These are phyloP conservation scores for Fusarium sp. DNA, from an alignment of 2,329 filamentous ascomycete genomes.

Conservation along the genomic window DNA sequence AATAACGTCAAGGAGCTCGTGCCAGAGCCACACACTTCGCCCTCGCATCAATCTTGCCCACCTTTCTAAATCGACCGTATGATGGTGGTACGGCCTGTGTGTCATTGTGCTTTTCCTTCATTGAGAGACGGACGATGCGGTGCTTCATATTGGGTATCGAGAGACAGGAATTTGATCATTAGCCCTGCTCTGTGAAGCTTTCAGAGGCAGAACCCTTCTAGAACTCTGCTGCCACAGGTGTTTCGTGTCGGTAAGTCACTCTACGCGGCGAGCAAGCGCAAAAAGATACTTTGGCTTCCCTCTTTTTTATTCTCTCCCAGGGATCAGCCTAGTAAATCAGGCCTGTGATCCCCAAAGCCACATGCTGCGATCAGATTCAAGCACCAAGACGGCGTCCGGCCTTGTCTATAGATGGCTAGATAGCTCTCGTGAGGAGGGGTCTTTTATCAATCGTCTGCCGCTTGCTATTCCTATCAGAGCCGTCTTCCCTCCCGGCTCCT, in stretches of 20 bases:
- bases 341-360: conserved; percentile 48
- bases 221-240: conserved; percentile 24
- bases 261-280: conserved; percentile 1
- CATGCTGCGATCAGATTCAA: conserved; percentile 48
- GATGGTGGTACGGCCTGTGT: conserved; percentile 44
- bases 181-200: conserved; percentile 12
- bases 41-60: conserved; percentile 6
- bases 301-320: conserved; percentile 1
- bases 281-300: conserved; percentile 19
- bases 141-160: conserved; percentile 9
- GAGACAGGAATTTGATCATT: conserved; percentile 23
- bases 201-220: conserved; percentile 37
- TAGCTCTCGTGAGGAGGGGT: conserved; percentile 28
- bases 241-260: conserved; percentile 14
- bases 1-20: conserved; percentile 28
- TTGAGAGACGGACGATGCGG: conserved; percentile 1
- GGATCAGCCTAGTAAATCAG: conserved; percentile 42
- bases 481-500: conserved; percentile 8
- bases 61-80: conserved; percentile 42
- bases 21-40: conserved; percentile 20
- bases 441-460: conserved; percentile 41
- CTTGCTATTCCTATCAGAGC: conserved; percentile 44
- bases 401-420: conserved; percentile 40
- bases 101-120: conserved; percentile 16
- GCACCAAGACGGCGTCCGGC: conserved; percentile 14